These are phyloP conservation scores for Recurvomyces mirabilis DNA, from an alignment of 495 filamentous ascomycete species.

Conservation along the genomic window DNA sequence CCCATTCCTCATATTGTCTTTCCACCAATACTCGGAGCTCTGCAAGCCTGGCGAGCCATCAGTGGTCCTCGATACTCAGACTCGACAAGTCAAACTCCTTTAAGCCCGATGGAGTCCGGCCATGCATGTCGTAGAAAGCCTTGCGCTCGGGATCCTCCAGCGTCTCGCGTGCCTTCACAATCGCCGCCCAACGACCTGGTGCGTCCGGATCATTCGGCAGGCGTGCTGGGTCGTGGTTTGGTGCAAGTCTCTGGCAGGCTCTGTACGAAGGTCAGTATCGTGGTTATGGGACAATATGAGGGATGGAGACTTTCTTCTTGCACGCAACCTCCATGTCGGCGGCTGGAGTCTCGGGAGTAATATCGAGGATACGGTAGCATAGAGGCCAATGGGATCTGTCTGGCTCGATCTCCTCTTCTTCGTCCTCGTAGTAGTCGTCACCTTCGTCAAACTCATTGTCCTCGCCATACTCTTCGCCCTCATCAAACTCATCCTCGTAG, in stretches of 20 bases:
- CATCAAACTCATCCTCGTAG: not conserved
- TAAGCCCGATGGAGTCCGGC: not conserved
- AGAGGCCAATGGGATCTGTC: conserved; percentile 5
- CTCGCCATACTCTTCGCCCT: not conserved
- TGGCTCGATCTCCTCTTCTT: not conserved
- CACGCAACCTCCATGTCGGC: not conserved
- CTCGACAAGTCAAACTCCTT: conserved; percentile 1
- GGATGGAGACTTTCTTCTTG: not conserved
- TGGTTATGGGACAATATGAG: not conserved
- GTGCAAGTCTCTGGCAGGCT: not conserved
- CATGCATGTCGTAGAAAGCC: conserved; percentile 7
- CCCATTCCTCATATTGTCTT: too few species aligned
- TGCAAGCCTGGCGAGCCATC: not conserved
- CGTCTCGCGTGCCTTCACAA: conserved; percentile 1
- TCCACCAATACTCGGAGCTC: too few species aligned
- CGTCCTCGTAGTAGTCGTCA: not conserved
- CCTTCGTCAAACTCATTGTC: not conserved
- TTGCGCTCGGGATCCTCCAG: conserved; percentile 7
- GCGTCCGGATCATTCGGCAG: conserved; percentile 6
- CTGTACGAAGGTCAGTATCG: conserved; percentile 1
- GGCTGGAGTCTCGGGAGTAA: not conserved
- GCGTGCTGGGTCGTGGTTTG: conserved; percentile 2
- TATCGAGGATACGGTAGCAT: conserved; percentile 10
- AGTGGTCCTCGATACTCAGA: not conserved
- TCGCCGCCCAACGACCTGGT: conserved; percentile 6